Evolutionary conservation across 176 grass and related monocot genomes (phyloP).

Genomic region (Puccinellia tenuiflora): DNA sequence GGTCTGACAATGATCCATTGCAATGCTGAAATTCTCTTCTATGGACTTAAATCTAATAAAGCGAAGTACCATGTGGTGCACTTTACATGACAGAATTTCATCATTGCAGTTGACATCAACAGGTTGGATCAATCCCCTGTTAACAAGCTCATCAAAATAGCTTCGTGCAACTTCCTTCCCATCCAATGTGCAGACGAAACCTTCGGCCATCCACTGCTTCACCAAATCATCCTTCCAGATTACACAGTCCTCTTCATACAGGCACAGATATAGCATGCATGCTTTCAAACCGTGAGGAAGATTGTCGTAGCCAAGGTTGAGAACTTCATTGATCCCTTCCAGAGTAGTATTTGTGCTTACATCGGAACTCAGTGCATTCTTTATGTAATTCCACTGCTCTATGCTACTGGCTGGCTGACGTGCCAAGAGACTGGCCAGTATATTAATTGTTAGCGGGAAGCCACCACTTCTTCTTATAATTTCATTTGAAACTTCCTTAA

Average conservation of each 20-base stretch:
- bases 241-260: background rate
- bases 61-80: background rate
- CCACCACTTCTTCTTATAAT: slow-evolving; percentile 4
- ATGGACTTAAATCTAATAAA: background rate
- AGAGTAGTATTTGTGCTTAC: background rate
- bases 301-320: background rate
- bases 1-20: background rate
- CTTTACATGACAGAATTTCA: background rate
- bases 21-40: background rate
- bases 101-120: background rate
- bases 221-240: background rate
- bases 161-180: background rate
- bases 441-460: background rate
- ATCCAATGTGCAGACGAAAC: background rate
- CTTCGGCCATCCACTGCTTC: background rate
- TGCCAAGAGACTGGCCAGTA: background rate
- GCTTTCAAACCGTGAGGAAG: background rate
- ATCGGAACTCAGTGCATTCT: background rate
- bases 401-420: background rate
- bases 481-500: background rate
- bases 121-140: background rate
- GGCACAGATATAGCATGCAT: background rate
- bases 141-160: background rate
- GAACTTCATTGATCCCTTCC: background rate
- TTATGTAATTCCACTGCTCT: background rate